Conservation (phyloP, 441 rosid species). For the Omphalea diandra region DNA sequence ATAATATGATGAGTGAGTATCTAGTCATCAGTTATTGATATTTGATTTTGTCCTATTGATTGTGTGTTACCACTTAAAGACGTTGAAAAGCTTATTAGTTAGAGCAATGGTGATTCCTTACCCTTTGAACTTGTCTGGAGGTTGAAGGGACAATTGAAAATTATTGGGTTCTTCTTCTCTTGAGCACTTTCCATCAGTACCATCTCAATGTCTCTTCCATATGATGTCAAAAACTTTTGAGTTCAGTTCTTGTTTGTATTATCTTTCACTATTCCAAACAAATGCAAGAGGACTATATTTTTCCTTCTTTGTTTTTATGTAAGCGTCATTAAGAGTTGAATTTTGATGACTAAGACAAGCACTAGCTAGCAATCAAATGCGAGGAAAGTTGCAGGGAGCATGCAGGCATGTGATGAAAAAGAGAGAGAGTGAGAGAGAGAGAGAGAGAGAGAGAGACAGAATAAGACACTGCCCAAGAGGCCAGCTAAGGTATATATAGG, state of each 20-base stretch:
- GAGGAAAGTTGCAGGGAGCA: conserved; percentile 1
- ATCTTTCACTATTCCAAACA: not conserved
- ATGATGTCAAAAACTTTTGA: conserved; percentile 11
- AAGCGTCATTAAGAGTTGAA: not conserved
- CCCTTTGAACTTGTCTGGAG: not conserved
- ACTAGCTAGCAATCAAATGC: conserved; percentile 1
- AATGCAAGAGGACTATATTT: not conserved
- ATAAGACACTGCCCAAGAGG: too few relatives aligned
- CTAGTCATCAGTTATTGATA: conserved; percentile 17
- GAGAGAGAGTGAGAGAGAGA: not conserved
- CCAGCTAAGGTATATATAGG: too few relatives aligned
- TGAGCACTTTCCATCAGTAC: not conserved
- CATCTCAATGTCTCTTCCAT: not conserved
- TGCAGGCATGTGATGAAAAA: not conserved
- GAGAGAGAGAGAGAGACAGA: too few relatives aligned
- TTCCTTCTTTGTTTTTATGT: not conserved
- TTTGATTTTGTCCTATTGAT: not conserved
- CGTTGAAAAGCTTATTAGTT: not conserved
- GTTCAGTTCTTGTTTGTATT: conserved; percentile 15
- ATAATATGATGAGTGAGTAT: conserved; percentile 12
- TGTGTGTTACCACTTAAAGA: not conserved
- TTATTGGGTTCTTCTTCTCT: not conserved
- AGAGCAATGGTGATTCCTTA: too few relatives aligned
- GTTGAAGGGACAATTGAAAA: not conserved
- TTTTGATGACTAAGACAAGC: conserved; percentile 10